A percentile compares a stretch with the other conserved stretches of the same genome.
Evolutionary conservation across 116 monocot genomes (phyloP).

Genomic region (Phalaenopsis hybrid): DNA sequence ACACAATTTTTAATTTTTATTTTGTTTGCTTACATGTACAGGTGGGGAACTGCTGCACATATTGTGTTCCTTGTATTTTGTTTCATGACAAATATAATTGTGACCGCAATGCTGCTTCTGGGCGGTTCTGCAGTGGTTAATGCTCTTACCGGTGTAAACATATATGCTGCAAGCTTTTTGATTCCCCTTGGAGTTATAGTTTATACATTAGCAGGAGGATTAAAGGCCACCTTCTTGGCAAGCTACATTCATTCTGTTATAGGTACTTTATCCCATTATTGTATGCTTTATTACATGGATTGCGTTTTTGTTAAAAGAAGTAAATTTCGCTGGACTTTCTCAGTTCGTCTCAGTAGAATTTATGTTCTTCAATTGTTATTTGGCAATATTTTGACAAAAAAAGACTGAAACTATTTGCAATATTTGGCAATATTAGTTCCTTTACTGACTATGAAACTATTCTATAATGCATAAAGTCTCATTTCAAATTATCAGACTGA

Average conservation of each 20-base stretch:
- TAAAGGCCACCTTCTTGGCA: slow-evolving; percentile 94
- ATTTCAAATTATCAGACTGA: too few relatives aligned
- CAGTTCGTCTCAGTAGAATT: neutral
- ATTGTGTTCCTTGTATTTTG: slow-evolving; percentile 83
- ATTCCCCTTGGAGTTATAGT: slow-evolving; percentile 91
- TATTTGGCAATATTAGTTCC: too few relatives aligned
- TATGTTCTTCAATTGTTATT: too few relatives aligned
- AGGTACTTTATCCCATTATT: slow-evolving; percentile 30
- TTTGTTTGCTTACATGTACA: slow-evolving; percentile 10
- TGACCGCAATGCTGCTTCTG: slow-evolving; percentile 96
- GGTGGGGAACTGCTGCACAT: slow-evolving; percentile 90
- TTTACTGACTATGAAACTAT: too few relatives aligned
- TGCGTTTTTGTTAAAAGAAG: neutral
- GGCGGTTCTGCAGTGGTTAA: slow-evolving; percentile 93
- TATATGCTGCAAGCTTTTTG: slow-evolving; percentile 84
- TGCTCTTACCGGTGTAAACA: slow-evolving; percentile 87
- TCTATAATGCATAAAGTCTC: too few relatives aligned
- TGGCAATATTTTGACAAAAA: too few relatives aligned
- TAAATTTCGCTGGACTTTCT: neutral
- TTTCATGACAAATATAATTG: slow-evolving; percentile 95
- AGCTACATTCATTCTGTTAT: slow-evolving; percentile 95
- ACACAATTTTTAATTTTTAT: neutral
- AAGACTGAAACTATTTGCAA: too few relatives aligned
- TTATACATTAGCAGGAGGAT: slow-evolving; percentile 87
- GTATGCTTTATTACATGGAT: neutral